Conservation (phyloP, 164 flowering plant species). For the Berberis thunbergii region DNA sequence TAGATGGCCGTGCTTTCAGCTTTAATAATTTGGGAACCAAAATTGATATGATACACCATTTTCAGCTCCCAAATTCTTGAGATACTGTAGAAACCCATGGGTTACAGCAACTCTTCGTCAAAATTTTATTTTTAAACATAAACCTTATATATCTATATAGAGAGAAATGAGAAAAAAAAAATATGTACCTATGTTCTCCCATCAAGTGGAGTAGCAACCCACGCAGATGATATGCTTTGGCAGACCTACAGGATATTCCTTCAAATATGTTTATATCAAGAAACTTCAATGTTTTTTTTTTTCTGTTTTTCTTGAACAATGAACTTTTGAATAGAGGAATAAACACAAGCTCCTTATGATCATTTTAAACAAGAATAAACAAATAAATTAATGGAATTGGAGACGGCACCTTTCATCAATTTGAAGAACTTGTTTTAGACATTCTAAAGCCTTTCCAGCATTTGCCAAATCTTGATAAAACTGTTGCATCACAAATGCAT, state of each 20-base stretch:
- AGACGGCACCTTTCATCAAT: constrained; percentile 56
- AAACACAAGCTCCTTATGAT: no score
- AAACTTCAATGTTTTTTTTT: no score
- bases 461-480: constrained; percentile 77
- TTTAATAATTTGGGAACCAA: no score
- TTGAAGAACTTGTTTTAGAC: constrained; percentile 45
- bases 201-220: constrained; percentile 74
- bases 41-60: no score
- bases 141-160: not conserved
- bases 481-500: constrained; percentile 27
- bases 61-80: no score
- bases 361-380: not conserved
- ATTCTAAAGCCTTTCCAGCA: constrained; percentile 54
- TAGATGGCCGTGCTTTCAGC: no score
- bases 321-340: no score
- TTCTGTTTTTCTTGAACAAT: no score
- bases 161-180: not conserved
- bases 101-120: no score
- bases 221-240: constrained; percentile 75
- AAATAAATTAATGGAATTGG: not conserved
- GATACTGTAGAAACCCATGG: no score
- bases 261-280: not conserved
- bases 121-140: no score
- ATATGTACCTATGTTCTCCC: constrained; percentile 77
- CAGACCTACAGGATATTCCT: constrained; percentile 30